A percentile compares a stretch with the other conserved stretches of the same genome.
These are phyloP conservation scores for Phaeosphaeriaceae sp. DNA, from an alignment of 2,329 filamentous ascomycete genomes.

Conservation along the genomic window DNA sequence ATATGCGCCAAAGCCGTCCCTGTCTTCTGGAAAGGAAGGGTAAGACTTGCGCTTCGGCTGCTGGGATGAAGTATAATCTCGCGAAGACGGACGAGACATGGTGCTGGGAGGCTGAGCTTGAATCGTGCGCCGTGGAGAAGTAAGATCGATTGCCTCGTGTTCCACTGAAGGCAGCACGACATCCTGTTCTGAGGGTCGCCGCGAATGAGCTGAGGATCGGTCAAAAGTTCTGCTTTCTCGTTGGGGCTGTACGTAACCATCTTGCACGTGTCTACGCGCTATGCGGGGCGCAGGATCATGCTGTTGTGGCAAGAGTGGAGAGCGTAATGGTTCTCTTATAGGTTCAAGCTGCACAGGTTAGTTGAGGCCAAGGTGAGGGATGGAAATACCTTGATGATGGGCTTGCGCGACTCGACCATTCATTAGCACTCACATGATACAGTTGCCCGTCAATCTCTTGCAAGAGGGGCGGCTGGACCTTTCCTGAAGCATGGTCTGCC, in stretches of 20 bases:
- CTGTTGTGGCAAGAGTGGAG: slow-evolving; percentile 15
- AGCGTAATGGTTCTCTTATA: slow-evolving; percentile 23
- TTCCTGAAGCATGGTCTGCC: slow-evolving; percentile 14
- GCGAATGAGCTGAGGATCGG: slow-evolving; percentile 21
- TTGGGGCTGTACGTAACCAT: slow-evolving; percentile 18
- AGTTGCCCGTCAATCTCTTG: slow-evolving; percentile 38
- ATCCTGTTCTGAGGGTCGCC: slow-evolving; percentile 41
- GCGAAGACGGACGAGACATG: slow-evolving; percentile 11
- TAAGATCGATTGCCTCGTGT: slow-evolving; percentile 30
- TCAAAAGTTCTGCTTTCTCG: slow-evolving; percentile 20
- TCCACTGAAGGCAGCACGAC: slow-evolving; percentile 45
- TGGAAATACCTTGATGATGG: slow-evolving; percentile 17
- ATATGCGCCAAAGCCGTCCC: slow-evolving; percentile 12
- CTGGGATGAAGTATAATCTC: slow-evolving; percentile 15
- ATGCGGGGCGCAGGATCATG: slow-evolving; percentile 19
- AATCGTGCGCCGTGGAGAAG: slow-evolving; percentile 20
- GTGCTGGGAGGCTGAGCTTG: slow-evolving; percentile 11
- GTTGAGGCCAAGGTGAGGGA: slow-evolving; percentile 15
- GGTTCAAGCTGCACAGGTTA: slow-evolving; percentile 41
- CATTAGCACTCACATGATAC: slow-evolving; percentile 43
- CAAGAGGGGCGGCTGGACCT: slow-evolving; percentile 24
- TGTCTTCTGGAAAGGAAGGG: slow-evolving; percentile 13
- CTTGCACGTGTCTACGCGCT: slow-evolving; percentile 17
- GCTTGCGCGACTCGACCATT: slow-evolving; percentile 18
- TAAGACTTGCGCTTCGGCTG: slow-evolving; percentile 29